Percentiles rank a stretch among this genome's conserved stretches.
These are phyloP conservation scores for Cenchrus purpureus DNA, from an alignment of 176 grass and related monocot genomes.

Conservation along the genomic window DNA sequence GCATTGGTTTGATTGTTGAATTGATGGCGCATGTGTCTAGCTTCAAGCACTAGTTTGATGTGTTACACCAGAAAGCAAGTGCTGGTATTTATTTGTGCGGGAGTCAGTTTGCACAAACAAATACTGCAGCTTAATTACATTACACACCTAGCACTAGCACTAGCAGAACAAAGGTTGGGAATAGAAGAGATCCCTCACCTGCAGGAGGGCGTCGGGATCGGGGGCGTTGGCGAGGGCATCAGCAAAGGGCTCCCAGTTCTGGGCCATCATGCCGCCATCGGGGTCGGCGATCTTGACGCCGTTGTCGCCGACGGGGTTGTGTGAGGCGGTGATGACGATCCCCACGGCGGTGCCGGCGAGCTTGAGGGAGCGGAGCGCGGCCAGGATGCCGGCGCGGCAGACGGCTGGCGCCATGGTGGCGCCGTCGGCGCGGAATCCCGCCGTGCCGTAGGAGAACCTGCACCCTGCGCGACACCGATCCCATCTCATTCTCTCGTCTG, in stretches of 20 bases:
- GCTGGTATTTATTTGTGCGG: background rate
- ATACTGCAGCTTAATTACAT: background rate
- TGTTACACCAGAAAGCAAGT: background rate
- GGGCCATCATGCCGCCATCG: slow-evolving; percentile 86
- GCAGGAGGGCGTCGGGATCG: slow-evolving; percentile 61
- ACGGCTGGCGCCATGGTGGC: slow-evolving; percentile 71
- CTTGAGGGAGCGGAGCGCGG: slow-evolving; percentile 75
- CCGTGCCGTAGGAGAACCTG: slow-evolving; percentile 82
- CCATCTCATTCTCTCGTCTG: background rate
- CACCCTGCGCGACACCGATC: background rate
- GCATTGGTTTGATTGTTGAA: background rate
- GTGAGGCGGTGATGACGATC: slow-evolving; percentile 85
- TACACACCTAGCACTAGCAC: background rate
- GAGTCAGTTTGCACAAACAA: background rate
- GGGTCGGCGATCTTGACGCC: slow-evolving; percentile 91
- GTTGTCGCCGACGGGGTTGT: slow-evolving; percentile 80
- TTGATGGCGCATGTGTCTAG: background rate
- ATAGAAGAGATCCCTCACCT: slow-evolving; percentile 36
- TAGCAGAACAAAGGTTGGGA: background rate
- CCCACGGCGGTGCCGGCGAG: slow-evolving; percentile 60
- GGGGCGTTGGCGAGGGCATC: slow-evolving; percentile 77
- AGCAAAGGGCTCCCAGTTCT: slow-evolving; percentile 87
- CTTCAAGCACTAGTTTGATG: background rate
- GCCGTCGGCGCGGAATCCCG: slow-evolving; percentile 79
- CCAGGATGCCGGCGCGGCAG: slow-evolving; percentile 73